Conservation (phyloP, 331 rosid species). For the Rosa hybrid region DNA sequence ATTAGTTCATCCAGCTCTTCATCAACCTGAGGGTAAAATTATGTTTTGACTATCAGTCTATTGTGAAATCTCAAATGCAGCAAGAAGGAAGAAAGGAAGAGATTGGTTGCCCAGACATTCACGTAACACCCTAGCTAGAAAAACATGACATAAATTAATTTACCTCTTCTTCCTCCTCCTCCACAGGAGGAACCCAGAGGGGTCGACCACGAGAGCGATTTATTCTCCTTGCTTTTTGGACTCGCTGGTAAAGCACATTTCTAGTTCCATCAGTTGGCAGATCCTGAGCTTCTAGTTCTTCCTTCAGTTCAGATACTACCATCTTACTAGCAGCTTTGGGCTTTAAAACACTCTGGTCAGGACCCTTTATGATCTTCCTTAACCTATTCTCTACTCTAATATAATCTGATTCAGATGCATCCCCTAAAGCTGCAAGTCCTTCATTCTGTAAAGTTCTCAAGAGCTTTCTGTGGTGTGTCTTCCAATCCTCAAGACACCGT, state of each 20-base stretch:
- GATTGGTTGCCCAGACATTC: slow-evolving; percentile 1
- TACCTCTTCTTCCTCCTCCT: slow-evolving; percentile 96
- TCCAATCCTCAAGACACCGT: slow-evolving; percentile 78
- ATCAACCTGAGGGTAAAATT: slow-evolving; percentile 65
- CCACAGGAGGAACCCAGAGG: slow-evolving; percentile 97
- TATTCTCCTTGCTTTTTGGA: slow-evolving; percentile 97
- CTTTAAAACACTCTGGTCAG: slow-evolving; percentile 74
- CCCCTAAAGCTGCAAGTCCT: slow-evolving; percentile 77
- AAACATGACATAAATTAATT: slow-evolving; percentile 11
- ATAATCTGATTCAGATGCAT: slow-evolving; percentile 80
- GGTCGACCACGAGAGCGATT: slow-evolving; percentile 98
- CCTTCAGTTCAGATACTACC: slow-evolving; percentile 86
- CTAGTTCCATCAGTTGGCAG: slow-evolving; percentile 93
- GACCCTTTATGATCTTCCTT: slow-evolving; percentile 83
- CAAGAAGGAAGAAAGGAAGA: background rate
- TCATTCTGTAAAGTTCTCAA: slow-evolving; percentile 67
- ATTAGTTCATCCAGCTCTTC: slow-evolving; percentile 87
- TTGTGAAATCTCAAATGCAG: slow-evolving; percentile 8
- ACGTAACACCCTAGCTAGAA: background rate
- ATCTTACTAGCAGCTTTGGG: slow-evolving; percentile 99
- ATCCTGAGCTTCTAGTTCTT: slow-evolving; percentile 94
- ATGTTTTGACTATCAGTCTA: slow-evolving; percentile 20
- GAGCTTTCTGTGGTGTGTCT: slow-evolving; percentile 65
- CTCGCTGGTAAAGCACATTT: slow-evolving; percentile 98
- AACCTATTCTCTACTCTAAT: slow-evolving; percentile 74